Evolutionary conservation across 768 basidiomycete species (phyloP).

Genomic region (Russula virescens): DNA sequence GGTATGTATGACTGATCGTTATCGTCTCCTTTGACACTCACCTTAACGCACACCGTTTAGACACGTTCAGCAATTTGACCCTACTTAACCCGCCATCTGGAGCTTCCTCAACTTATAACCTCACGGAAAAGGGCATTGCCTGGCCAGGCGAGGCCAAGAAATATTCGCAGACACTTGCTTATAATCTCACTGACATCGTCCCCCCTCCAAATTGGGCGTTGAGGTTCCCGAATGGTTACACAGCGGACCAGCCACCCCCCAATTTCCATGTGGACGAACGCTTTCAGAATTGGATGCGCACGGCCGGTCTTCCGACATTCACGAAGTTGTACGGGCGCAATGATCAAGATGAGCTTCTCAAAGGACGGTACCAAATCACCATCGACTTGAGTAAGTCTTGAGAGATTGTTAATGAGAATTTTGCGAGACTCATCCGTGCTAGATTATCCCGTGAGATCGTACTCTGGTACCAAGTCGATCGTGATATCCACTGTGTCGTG

Average conservation of each 20-base stretch:
- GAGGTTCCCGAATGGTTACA: slow-evolving; percentile 73
- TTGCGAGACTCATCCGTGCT: slow-evolving; percentile 9
- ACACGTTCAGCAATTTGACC: slow-evolving; percentile 67
- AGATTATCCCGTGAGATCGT: slow-evolving; percentile 88
- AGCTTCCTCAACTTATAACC: slow-evolving; percentile 52
- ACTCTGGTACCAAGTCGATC: slow-evolving; percentile 92
- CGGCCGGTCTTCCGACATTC: slow-evolving; percentile 94
- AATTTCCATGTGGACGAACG: slow-evolving; percentile 75
- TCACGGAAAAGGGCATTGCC: slow-evolving; percentile 79
- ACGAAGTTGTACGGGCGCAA: slow-evolving; percentile 93
- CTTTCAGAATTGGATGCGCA: slow-evolving; percentile 99
- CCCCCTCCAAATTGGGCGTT: slow-evolving; percentile 91
- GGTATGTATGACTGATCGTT: slow-evolving; percentile 42
- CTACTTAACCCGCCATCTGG: slow-evolving; percentile 49
- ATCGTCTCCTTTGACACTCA: neutral
- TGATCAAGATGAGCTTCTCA: slow-evolving; percentile 62
- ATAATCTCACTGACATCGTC: slow-evolving; percentile 59
- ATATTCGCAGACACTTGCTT: slow-evolving; percentile 62
- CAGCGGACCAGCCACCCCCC: slow-evolving; percentile 55
- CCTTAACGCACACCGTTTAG: slow-evolving; percentile 37
- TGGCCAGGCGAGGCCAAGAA: slow-evolving; percentile 95
- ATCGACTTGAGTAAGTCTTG: slow-evolving; percentile 72
- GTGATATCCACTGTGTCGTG: slow-evolving; percentile 97
- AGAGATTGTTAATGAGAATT: neutral
- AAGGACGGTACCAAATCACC: slow-evolving; percentile 70